Evolutionary conservation across 371 early-diverging fungal genomes (phyloP), one percentile per base, ranked within the genome.

Genomic region (Mycotypha africana): DNA sequence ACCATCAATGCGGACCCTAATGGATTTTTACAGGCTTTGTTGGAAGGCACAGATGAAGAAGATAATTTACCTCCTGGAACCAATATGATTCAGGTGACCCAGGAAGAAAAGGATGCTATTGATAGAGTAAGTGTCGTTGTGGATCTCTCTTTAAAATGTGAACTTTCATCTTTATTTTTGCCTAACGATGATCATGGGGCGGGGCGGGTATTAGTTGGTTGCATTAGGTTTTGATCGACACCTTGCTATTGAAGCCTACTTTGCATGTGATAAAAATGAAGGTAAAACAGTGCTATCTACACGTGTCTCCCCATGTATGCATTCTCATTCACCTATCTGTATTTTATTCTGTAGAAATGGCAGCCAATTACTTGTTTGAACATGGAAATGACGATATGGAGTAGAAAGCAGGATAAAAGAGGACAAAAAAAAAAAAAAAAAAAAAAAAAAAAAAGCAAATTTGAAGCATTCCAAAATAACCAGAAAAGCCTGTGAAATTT

Each of bases 221-320:
- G 89, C 74, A n/a, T 70, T 97, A 32, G 98, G 98, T 10, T 97
- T 98, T 61, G 83, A 82, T 42, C 76, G 92, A 32, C 73, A 67
- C 39, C 45, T 66, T 12, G 98, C 82, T 20, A 81, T 93, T 49
- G 93, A 95, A 71, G 98, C 97, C 21, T 98, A 81, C 69, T 80
- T 98, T 61, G 93, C 93, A 9, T 98, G 98, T 61, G 98, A 98
- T 53, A 93, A 92, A 67, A 92, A 97, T 67, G 98, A 98, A 78
- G 73, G 73, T 69, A 66, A 49, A 11, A 24, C n/a, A n/a, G n/a
- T n/a, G n/a, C n/a, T n/a, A n/a, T n/a, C n/a, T n/a, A n/a, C n/a
- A n/a, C n/a, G n/a, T n/a, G n/a, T n/a, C n/a, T n/a, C n/a, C 25
- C 19, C 19, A 5, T 24, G 34, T 32, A 12, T 26, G 4, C 20